Evolutionary conservation across 73 alveolate species (phyloP), one percentile per base, ranked within the genome.

Genomic region (Paramecium caudatum): DNA sequence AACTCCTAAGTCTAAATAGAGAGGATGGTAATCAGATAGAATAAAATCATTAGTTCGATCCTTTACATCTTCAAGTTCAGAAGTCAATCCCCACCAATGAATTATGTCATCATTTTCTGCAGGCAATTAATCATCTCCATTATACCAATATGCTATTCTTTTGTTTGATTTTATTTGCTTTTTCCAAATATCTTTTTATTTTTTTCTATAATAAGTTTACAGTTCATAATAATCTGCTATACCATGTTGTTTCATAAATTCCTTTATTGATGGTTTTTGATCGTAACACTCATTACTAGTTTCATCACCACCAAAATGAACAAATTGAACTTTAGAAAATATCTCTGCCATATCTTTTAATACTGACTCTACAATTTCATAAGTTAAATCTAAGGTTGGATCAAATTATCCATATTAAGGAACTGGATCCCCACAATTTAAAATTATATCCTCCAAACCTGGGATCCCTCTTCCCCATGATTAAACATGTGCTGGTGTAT

Each of bases 401-500:
- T 86, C 93, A 16, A 86, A 86, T 25, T 63, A 30, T 0, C 93
- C 93, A 63, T 62, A 62, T 62, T 86, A 86, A 23, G 61, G 16
- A 17, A 61, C 30, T 12, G 61, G 10, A 43, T 43, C 34, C 23
- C 74, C 87, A 21, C 92, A 34, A 36, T 37, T 47, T 16, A 70
- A 16, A 61, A 61, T 70, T 5, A 61, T 50, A 84, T 84, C 4
- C 36, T 37, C 68, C 12, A 86, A 86, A 37, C 21, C 82, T 17
- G 47, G 25, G n/a, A 55, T 55, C 61, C 32, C 43, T 17, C 61
- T 84, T 34, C 86, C 92, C 92, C 92, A 74, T 9, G 91, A 90
- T 19, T 34, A 30, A 1, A 86, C 61, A 70, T 96, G 99, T 12
- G 97, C 99, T 21, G 99, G 99, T 21, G 91, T 78, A 46, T 96